Base-by-base conservation (phyloP, 306 rosid genomes). In the Sindora glabra region DNA sequence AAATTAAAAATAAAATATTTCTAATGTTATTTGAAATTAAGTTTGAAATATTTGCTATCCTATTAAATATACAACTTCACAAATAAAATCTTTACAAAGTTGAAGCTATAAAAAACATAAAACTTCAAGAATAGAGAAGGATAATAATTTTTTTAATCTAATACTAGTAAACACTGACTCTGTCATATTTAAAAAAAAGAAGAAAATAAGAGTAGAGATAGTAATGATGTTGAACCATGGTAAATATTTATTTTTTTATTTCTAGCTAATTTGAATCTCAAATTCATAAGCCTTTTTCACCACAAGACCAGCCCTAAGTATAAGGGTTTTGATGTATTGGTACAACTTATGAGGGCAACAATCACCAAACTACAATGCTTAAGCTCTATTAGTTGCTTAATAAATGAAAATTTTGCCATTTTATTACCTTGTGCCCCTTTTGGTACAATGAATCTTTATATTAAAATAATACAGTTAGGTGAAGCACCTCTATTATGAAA, bases 281-380 rank as follows among this genome's bases (percentile, higher is more conserved):
- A 78, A 95, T 46, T 90, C 95, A 37, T 74, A 77, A 42, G 96
- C 97, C 79, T 85, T 90, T 75, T 90, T 90, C 0, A 96, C 96
- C 59, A 87, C 96, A 61, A 90, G 95, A 57, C 82, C 97, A 62
- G 97, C 97, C 15, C 97, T 96, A 63, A 90, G 95, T 94, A 90
- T 90, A 74, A 90, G 29, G 97, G 96, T 65, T 90, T 90, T 69
- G 97, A 90, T 29, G 97, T 90, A 65, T 90, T 90, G 23, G 97
- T 90, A 79, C 97, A 90, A 34, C 97, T 90, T 15, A 96, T 85
- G 69, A 90, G 87, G 53, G 96, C 97, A 77, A 96, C 96, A 79
- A 90, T 87, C 59, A 90, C 97, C 50, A 90, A 87, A 59, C 83
- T 83, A 6, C 96, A 96, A 60, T 90, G 94, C 78, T 77, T 87